phyloP scores from a whole-genome alignment of 192 early-diverging fungal species.

The Dissophora globulifera region DNA sequence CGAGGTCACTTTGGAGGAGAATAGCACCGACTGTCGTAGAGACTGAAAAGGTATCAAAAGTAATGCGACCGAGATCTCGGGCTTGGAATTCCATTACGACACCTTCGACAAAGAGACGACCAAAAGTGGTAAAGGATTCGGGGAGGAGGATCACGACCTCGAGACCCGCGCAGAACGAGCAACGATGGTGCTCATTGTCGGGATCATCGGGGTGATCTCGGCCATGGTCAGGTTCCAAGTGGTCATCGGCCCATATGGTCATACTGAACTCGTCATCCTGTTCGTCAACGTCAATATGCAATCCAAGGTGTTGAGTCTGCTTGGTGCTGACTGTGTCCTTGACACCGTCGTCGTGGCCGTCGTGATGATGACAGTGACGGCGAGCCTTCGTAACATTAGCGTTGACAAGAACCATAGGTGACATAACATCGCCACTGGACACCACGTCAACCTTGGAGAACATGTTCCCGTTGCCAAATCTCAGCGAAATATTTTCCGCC shows the following conservation, averaged over 20 bases:
- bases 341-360: neutral
- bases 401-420: neutral
- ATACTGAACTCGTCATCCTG: neutral
- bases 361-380: neutral
- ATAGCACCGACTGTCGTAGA: neutral
- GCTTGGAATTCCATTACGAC: conserved; percentile 3
- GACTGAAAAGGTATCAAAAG: neutral
- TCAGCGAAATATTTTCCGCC: neutral
- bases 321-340: conserved; percentile 8
- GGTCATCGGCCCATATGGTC: conserved; percentile 6
- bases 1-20: neutral
- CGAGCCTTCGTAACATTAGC: conserved; percentile 8
- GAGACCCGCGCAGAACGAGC: conserved; percentile 10
- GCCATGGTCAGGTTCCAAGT: neutral
- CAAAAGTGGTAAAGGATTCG: neutral
- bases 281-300: conserved; percentile 6
- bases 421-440: neutral
- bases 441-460: neutral
- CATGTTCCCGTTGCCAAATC: conserved; percentile 14
- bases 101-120: conserved; percentile 7
- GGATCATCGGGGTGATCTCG: neutral
- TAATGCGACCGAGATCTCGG: neutral
- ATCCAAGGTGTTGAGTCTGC: neutral
- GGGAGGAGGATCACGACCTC: conserved; percentile 2
- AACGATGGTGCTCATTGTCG: neutral